These are phyloP conservation scores for Fusarium gaditjirri DNA, from an alignment of 2,329 filamentous ascomycete genomes.

Conservation along the genomic window DNA sequence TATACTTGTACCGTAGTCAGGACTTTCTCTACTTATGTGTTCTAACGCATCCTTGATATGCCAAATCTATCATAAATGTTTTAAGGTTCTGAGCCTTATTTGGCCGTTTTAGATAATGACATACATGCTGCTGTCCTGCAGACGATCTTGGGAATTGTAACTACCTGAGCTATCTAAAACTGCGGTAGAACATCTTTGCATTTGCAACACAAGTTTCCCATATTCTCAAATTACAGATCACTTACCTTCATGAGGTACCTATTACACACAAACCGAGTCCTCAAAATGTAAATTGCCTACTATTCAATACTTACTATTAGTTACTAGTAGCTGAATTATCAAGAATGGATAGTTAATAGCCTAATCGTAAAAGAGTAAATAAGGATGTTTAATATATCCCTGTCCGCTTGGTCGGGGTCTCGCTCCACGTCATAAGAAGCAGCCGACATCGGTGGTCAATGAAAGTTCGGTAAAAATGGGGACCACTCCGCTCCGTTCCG, in stretches of 20 bases:
- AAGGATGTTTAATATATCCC: no score
- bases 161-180: background rate
- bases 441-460: background rate
- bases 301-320: background rate
- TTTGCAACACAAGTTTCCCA: background rate
- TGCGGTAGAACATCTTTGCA: background rate
- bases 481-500: background rate
- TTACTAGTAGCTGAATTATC: background rate
- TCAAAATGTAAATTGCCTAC: background rate
- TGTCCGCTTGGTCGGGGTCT: background rate
- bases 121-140: background rate
- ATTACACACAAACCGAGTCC: background rate
- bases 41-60: background rate
- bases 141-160: background rate
- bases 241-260: background rate
- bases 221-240: background rate
- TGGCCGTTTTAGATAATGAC: background rate
- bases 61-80: background rate
- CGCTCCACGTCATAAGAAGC: background rate
- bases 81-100: background rate
- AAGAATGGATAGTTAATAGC: background rate
- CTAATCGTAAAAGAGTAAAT: no score
- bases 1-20: background rate
- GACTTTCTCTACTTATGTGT: background rate
- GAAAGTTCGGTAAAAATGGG: background rate